Evolutionary conservation across 192 early-diverging fungal genomes (phyloP).

Genomic region (Globomyces pollinis-pini): DNA sequence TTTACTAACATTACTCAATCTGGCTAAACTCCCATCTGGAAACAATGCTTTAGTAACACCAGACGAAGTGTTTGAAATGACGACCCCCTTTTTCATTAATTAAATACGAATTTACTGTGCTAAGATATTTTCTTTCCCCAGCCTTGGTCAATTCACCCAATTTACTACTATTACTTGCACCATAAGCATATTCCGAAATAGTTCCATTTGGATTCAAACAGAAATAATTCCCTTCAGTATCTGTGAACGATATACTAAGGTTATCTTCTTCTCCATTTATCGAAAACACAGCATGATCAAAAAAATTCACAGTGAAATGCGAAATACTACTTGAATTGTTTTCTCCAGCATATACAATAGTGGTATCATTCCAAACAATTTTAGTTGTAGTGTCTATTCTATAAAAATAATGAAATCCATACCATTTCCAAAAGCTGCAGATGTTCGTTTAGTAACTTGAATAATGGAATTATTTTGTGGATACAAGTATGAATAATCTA

Average conservation of each 20-base stretch:
- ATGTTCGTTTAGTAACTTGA: neutral
- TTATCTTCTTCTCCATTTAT: neutral
- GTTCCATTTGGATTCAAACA: constrained; percentile 14
- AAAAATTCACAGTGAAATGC: neutral
- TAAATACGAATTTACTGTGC: too few species aligned
- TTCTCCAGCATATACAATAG: neutral
- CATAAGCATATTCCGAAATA: neutral
- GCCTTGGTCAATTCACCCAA: too few species aligned
- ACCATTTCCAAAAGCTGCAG: neutral
- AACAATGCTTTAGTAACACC: too few species aligned
- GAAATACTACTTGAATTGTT: neutral
- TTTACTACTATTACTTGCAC: too few species aligned
- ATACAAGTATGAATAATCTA: neutral
- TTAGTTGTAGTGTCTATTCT: neutral
- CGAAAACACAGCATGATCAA: constrained; percentile 5
- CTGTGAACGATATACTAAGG: constrained; percentile 1
- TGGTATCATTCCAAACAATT: constrained; percentile 8
- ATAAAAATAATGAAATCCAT: neutral
- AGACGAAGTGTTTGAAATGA: too few species aligned
- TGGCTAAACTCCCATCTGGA: too few species aligned
- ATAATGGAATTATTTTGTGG: constrained; percentile 3
- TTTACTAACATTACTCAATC: too few species aligned
- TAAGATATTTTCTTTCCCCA: too few species aligned
- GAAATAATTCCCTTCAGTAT: neutral
- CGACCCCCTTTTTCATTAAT: too few species aligned